Evolutionary conservation across 192 early-diverging fungal species (phyloP).

Genomic region (Rhizoclosmatium sp.): DNA sequence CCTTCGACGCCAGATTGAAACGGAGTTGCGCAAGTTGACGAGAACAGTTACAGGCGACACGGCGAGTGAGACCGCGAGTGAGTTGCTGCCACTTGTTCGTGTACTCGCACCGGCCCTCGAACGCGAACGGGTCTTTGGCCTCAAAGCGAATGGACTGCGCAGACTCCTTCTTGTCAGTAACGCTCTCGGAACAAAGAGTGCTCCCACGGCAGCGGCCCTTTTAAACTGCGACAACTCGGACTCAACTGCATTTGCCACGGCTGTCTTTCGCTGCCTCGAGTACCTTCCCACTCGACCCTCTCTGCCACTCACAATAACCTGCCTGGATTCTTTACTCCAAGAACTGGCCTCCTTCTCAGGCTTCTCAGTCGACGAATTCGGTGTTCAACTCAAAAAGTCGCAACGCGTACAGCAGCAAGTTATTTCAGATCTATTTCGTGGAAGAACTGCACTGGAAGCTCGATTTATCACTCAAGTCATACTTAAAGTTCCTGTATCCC

Average conservation of each 20-base stretch:
- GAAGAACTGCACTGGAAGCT: not conserved
- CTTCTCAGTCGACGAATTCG: slow-evolving; percentile 18
- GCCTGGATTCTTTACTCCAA: slow-evolving; percentile 3
- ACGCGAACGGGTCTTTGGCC: slow-evolving; percentile 25
- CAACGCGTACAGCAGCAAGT: not conserved
- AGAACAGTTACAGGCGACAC: not conserved
- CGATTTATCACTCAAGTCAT: slow-evolving; percentile 10
- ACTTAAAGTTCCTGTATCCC: slow-evolving; percentile 12
- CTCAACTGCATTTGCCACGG: not conserved
- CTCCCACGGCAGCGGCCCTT: not conserved
- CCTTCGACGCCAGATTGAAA: too few species aligned
- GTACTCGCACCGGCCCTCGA: slow-evolving; percentile 23
- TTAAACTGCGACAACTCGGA: not conserved
- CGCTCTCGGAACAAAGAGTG: not conserved
- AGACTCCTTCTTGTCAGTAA: not conserved
- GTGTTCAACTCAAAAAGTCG: not conserved
- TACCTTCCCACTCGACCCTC: not conserved
- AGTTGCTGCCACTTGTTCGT: slow-evolving; percentile 1
- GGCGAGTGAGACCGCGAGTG: not conserved
- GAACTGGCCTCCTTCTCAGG: slow-evolving; percentile 1
- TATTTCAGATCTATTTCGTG: not conserved
- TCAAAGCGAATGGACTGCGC: not conserved
- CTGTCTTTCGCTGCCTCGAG: not conserved
- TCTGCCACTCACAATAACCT: not conserved
- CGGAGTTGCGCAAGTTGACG: too few species aligned